A percentile compares a stretch with the other conserved stretches of the same genome.
phyloP scores from a whole-genome alignment of 495 filamentous ascomycete genomes.

The Podospora anserina region DNA sequence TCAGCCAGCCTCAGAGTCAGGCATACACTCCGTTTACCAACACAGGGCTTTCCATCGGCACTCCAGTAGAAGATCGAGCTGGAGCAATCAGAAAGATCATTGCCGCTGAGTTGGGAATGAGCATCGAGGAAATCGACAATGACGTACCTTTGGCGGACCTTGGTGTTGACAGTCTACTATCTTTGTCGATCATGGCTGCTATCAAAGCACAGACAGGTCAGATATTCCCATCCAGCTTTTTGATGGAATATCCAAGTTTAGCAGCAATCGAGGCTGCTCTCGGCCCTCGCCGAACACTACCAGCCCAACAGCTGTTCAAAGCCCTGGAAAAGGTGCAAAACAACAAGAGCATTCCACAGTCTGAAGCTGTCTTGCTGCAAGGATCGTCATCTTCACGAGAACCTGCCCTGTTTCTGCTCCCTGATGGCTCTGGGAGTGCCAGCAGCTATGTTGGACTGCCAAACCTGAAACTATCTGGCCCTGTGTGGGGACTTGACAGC shows the following conservation, averaged over 20 bases:
- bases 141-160: conserved; percentile 38
- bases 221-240: conserved; percentile 31
- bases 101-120: conserved; percentile 54
- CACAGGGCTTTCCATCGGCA: not conserved
- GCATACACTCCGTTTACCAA: conserved; percentile 10
- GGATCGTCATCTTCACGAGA: conserved; percentile 46
- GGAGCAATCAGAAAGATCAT: conserved; percentile 31
- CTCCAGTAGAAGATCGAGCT: not conserved
- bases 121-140: conserved; percentile 46
- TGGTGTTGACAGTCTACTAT: conserved; percentile 48
- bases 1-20: not conserved
- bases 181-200: conserved; percentile 35
- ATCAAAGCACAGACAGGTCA: conserved; percentile 44
- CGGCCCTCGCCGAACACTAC: conserved; percentile 12
- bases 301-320: conserved; percentile 29
- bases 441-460: conserved; percentile 48
- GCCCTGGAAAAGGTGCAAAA: conserved; percentile 14
- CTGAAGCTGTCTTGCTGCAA: conserved; percentile 48
- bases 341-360: conserved; percentile 28
- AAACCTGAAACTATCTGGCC: conserved; percentile 32
- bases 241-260: conserved; percentile 29
- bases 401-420: conserved; percentile 56
- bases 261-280: conserved; percentile 24
- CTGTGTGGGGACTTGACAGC: conserved; percentile 52
- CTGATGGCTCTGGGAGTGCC: conserved; percentile 62